Conservation (phyloP, 305 asterid genomes). For the Fraxinus paxiana region DNA sequence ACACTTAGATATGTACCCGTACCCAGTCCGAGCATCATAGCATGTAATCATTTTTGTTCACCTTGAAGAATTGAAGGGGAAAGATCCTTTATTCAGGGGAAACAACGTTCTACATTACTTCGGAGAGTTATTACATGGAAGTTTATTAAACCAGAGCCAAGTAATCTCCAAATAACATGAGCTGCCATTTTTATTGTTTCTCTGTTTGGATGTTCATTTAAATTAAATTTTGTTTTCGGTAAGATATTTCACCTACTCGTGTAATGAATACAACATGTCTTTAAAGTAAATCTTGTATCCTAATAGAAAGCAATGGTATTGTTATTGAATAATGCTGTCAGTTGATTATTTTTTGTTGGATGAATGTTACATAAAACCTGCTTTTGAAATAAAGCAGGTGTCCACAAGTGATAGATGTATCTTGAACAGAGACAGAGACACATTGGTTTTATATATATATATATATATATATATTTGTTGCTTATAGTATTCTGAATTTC, state of each 20-base stretch:
- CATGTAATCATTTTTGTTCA: background rate
- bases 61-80: background rate
- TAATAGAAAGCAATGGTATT: background rate
- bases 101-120: background rate
- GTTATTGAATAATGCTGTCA: background rate
- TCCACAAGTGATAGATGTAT: background rate
- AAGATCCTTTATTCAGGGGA: background rate
- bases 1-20: too few relatives aligned
- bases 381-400: background rate
- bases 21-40: too few relatives aligned
- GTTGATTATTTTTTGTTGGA: background rate
- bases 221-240: background rate
- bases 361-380: background rate
- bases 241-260: background rate
- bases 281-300: background rate
- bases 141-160: background rate
- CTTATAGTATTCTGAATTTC: conserved; percentile 13
- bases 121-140: background rate
- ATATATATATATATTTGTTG: background rate
- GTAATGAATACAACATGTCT: background rate
- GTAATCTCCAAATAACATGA: background rate
- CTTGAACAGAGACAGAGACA: background rate
- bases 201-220: background rate
- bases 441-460: too few relatives aligned
- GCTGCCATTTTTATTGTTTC: background rate